A percentile compares a stretch with the other conserved stretches of the same genome.
Conservation (phyloP, 192 early-diverging fungal species). For the Linnemannia elongata region DNA sequence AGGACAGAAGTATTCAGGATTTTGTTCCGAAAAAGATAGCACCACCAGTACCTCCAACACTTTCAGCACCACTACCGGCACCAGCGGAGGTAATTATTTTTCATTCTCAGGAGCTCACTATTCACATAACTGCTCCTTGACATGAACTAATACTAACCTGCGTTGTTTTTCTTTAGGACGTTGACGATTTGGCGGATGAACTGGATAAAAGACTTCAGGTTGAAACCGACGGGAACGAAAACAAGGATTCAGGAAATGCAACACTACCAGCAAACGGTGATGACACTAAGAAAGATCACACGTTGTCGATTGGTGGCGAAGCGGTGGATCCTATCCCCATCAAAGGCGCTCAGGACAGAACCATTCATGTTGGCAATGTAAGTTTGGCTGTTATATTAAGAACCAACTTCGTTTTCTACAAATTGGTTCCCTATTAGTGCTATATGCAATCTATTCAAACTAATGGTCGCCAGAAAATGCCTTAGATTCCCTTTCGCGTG, state of each 20-base stretch:
- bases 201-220: not conserved
- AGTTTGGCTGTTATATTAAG: constrained; percentile 11
- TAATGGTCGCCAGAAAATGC: not conserved
- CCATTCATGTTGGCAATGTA: constrained; percentile 82
- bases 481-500: constrained; percentile 77
- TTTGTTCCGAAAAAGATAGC: constrained; percentile 14
- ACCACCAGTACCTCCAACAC: not conserved
- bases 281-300: not conserved
- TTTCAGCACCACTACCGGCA: not conserved
- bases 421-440: not conserved
- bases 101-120: not conserved
- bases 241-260: not conserved
- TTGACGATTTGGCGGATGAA: not conserved
- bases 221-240: not conserved
- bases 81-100: not conserved
- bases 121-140: not conserved
- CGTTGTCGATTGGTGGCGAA: not conserved
- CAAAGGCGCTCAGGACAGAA: constrained; percentile 40
- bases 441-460: not conserved
- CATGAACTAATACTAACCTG: not conserved
- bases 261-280: not conserved
- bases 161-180: not conserved
- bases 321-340: not conserved
- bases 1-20: constrained; percentile 59
- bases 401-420: not conserved